These are phyloP conservation scores for Citrus glauca DNA, from an alignment of 345 rosid genomes.

Conservation along the genomic window DNA sequence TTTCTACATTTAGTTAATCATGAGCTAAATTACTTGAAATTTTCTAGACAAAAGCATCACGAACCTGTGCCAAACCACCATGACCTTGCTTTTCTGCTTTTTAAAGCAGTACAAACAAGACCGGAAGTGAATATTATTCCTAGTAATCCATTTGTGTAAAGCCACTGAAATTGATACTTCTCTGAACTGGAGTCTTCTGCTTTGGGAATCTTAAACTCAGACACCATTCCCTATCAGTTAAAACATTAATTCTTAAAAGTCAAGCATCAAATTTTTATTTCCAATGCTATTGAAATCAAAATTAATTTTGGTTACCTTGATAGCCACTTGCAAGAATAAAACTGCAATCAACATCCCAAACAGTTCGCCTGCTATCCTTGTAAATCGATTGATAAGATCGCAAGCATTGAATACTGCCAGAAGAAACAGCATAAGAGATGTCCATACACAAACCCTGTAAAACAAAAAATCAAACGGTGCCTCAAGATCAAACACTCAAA, in stretches of 20 bases:
- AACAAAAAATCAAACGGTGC: background rate
- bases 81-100: constrained; percentile 72
- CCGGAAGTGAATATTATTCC: constrained; percentile 71
- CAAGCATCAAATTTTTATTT: background rate
- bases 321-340: constrained; percentile 77
- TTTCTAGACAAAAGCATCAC: background rate
- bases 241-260: background rate
- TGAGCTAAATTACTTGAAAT: background rate
- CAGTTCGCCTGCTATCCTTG: constrained; percentile 81
- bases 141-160: constrained; percentile 64
- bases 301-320: constrained; percentile 36
- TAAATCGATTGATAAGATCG: constrained; percentile 64
- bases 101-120: constrained; percentile 59
- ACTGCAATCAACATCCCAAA: constrained; percentile 82
- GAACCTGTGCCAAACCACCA: constrained; percentile 70
- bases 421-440: constrained; percentile 64
- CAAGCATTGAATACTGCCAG: constrained; percentile 63
- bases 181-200: constrained; percentile 36
- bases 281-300: background rate
- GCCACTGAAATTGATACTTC: constrained; percentile 61
- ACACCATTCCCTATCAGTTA: constrained; percentile 55
- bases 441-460: constrained; percentile 87
- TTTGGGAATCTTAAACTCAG: constrained; percentile 54
- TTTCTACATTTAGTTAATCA: too few species aligned
- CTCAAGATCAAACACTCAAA: constrained; percentile 1